Base-by-base conservation (phyloP, 1,139 yeast genomes). In the Geotrichum reessii region DNA sequence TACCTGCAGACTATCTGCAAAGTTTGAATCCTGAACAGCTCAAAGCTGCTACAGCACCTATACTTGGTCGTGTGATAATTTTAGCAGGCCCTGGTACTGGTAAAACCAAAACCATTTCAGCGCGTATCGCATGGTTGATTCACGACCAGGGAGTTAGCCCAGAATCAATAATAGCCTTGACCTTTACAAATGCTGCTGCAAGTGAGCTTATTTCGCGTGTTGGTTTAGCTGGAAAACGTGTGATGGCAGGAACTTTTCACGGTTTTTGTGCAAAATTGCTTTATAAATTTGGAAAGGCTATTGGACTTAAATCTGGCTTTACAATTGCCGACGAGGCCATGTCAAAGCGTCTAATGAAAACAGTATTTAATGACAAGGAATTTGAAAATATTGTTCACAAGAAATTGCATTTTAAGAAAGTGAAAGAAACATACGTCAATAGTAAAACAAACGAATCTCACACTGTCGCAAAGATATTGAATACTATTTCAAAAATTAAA, bases 31-130 rank as follows among this genome's bases (percentile, higher is more conserved):
- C 65, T 0, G 78, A 78, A 42, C 97, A 90, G 69, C 65, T 64
- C 9, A 64, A 71, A 56, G 95, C 96, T 0, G 93, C 85, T 1
- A 75, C 79, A 1, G 77, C 84, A 2, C 81, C 86, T 0, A 66
- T 75, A 1, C 67, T 73, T 22, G 82, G 83, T 0, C 78, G 80
- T 28, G 74, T 90, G 47, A 96, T 89, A 69, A 83, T 92, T 31
- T 78, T 91, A 40, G 97, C 97, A 0, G 97, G 97, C 0, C 97
- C 97, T 0, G 97, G 98, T 1, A 87, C 85, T 1, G 81, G 80
- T 4, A 87, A 91, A 70, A 91, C 97, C 2, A 87, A 85, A 67
- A 92, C 92, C 1, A 74, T 92, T 50, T 84, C 89, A 0, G 78
- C 91, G 0, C 76, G 96, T 52, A 95, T 90, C 8, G 95, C 95